These are phyloP conservation scores for Rickenella mellea DNA, from an alignment of 768 basidiomycete species.

Conservation along the genomic window DNA sequence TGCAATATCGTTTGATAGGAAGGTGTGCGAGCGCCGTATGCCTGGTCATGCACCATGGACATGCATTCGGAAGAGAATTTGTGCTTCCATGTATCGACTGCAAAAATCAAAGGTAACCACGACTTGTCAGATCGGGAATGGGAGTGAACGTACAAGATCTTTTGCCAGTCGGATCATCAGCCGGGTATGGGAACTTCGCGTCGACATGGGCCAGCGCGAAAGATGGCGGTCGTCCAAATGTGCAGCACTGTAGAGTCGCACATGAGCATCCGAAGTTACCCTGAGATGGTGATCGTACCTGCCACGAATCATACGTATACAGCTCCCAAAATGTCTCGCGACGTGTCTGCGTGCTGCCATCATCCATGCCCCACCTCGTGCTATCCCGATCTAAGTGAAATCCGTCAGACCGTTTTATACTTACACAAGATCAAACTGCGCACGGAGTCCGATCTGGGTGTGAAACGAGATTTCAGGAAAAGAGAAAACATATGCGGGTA, in stretches of 20 bases:
- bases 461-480: conserved; percentile 4
- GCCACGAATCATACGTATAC: conserved; percentile 27
- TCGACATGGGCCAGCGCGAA: conserved; percentile 61
- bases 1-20: conserved; percentile 61
- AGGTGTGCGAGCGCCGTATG: conserved; percentile 60
- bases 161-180: conserved; percentile 40
- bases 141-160: conserved; percentile 43
- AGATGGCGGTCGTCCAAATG: conserved; percentile 62
- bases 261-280: conserved; percentile 17
- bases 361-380: conserved; percentile 52
- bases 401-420: not conserved
- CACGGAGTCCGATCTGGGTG: conserved; percentile 64
- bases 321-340: conserved; percentile 62
- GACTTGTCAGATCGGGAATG: not conserved
- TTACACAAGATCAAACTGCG: conserved; percentile 17
- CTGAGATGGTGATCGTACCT: conserved; percentile 16
- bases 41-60: conserved; percentile 61
- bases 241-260: conserved; percentile 52
- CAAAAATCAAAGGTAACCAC: not conserved
- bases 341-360: conserved; percentile 47
- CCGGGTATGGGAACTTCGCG: conserved; percentile 45
- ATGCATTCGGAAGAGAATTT: conserved; percentile 60
- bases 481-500: conserved; percentile 2
- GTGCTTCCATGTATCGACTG: conserved; percentile 67
- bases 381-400: conserved; percentile 52